Evolutionary conservation across 768 basidiomycete species (phyloP).

Genomic region (Nidularia pulvinata): DNA sequence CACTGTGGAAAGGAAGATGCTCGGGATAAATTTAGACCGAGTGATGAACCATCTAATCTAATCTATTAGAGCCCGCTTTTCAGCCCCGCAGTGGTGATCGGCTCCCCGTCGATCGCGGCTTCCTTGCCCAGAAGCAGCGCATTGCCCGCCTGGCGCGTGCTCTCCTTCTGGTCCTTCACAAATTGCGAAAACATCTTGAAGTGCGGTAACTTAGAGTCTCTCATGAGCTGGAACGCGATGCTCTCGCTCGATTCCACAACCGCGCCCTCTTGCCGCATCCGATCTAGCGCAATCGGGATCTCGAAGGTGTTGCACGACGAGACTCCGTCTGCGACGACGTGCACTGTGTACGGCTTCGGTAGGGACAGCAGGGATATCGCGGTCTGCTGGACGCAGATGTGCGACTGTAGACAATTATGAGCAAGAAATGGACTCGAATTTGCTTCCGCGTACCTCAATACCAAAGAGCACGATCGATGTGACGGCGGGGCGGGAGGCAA

Average conservation of each 20-base stretch:
- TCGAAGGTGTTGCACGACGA: slow-evolving; percentile 84
- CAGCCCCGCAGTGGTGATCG: no score
- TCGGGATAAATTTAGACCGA: no score
- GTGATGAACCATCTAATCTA: no score
- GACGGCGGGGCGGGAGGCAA: slow-evolving; percentile 46
- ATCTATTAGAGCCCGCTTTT: no score
- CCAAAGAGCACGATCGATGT: slow-evolving; percentile 78
- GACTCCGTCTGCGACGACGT: slow-evolving; percentile 83
- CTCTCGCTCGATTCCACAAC: slow-evolving; percentile 83
- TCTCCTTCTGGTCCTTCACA: slow-evolving; percentile 78
- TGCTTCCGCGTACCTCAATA: slow-evolving; percentile 65
- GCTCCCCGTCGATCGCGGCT: not conserved
- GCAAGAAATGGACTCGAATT: not conserved
- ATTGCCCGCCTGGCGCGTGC: slow-evolving; percentile 45
- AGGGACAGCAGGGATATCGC: slow-evolving; percentile 60
- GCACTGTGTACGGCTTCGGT: slow-evolving; percentile 39
- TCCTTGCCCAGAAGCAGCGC: slow-evolving; percentile 16
- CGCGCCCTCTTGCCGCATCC: slow-evolving; percentile 74
- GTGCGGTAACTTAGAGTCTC: slow-evolving; percentile 54
- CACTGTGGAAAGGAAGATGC: no score
- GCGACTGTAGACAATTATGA: slow-evolving; percentile 49
- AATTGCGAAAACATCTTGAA: slow-evolving; percentile 76
- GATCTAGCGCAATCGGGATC: slow-evolving; percentile 70
- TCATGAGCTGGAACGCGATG: slow-evolving; percentile 72
- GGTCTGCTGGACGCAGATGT: slow-evolving; percentile 89